Percentiles rank a stretch among this genome's conserved stretches.
phyloP scores from a whole-genome alignment of 2,329 filamentous ascomycete genomes.

The Monascus ruber region DNA sequence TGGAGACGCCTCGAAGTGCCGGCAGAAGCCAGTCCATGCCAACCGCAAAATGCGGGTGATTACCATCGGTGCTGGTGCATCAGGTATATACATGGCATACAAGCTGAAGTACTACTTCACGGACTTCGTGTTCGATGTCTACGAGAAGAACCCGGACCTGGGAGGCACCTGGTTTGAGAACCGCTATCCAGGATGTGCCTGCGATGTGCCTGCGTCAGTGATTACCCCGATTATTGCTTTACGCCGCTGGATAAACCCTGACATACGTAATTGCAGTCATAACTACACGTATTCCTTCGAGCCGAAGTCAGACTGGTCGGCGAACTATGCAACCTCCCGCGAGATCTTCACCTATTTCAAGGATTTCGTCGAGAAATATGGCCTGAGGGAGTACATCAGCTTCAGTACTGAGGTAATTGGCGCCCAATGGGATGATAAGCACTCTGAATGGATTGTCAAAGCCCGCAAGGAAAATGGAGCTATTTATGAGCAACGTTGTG shows the following conservation, averaged over 20 bases:
- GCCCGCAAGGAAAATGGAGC: constrained; percentile 1
- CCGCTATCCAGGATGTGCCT: constrained; percentile 19
- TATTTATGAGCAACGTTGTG: too few relatives aligned
- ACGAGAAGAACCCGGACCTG: constrained; percentile 24
- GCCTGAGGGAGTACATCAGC: constrained; percentile 16
- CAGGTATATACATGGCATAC: constrained; percentile 7
- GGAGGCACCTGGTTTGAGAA: constrained; percentile 28
- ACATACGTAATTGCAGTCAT: constrained; percentile 8
- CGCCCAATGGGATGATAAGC: constrained; percentile 17
- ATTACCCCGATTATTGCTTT: constrained; percentile 18
- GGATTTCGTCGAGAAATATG: constrained; percentile 12
- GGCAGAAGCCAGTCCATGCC: too few relatives aligned
- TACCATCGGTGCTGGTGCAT: constrained; percentile 9
- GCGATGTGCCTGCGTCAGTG: constrained; percentile 12
- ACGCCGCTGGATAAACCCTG: constrained; percentile 15
- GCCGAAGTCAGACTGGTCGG: constrained; percentile 6
- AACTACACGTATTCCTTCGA: neutral
- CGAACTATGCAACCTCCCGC: constrained; percentile 12
- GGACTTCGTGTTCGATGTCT: constrained; percentile 12
- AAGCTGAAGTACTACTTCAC: constrained; percentile 5
- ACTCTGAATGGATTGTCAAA: constrained; percentile 17
- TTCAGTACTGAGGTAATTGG: constrained; percentile 13
- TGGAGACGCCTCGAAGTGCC: too few relatives aligned
- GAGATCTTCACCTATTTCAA: constrained; percentile 20
- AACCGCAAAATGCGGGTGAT: constrained; percentile 1